Percentiles rank a stretch among this genome's conserved stretches.
Evolutionary conservation across 78 protist species (phyloP).

Genomic region (Pigoraptor vietnamica): DNA sequence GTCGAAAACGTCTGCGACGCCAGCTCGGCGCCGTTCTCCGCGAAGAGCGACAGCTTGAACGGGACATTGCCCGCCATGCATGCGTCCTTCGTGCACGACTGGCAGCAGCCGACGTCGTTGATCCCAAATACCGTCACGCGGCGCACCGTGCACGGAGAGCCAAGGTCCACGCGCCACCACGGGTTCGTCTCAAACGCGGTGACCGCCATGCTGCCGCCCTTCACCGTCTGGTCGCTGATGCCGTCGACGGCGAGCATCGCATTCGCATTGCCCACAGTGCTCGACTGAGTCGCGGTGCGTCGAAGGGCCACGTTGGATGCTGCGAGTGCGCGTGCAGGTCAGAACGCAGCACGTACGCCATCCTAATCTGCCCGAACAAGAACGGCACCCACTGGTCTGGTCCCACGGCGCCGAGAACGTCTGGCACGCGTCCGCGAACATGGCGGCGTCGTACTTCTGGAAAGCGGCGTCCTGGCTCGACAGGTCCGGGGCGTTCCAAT

Average conservation of each 20-base stretch:
- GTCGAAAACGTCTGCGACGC: background rate
- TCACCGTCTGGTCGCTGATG: background rate
- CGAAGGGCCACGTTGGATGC: background rate
- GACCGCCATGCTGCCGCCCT: background rate
- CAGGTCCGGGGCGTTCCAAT: too few species aligned
- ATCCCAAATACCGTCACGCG: background rate
- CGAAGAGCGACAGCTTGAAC: background rate
- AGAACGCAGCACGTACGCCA: background rate
- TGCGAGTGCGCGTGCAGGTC: background rate
- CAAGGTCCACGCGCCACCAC: slow-evolving; percentile 6
- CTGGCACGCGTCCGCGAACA: too few species aligned
- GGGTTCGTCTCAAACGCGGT: background rate
- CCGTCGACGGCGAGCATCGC: slow-evolving; percentile 1
- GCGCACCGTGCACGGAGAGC: background rate
- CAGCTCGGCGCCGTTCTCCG: background rate
- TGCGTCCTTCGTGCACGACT: background rate
- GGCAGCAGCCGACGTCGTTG: background rate
- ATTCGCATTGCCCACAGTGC: background rate
- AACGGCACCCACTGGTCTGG: too few species aligned
- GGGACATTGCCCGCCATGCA: background rate
- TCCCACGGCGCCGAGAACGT: too few species aligned
- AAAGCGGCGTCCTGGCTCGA: too few species aligned
- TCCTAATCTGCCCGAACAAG: too few species aligned
- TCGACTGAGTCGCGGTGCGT: background rate
- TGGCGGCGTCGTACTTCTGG: too few species aligned